Percentiles rank a stretch among this genome's conserved stretches.
These are phyloP conservation scores for Kluyveromyces lactis DNA, from an alignment of 805 yeast genomes.

Conservation along the genomic window DNA sequence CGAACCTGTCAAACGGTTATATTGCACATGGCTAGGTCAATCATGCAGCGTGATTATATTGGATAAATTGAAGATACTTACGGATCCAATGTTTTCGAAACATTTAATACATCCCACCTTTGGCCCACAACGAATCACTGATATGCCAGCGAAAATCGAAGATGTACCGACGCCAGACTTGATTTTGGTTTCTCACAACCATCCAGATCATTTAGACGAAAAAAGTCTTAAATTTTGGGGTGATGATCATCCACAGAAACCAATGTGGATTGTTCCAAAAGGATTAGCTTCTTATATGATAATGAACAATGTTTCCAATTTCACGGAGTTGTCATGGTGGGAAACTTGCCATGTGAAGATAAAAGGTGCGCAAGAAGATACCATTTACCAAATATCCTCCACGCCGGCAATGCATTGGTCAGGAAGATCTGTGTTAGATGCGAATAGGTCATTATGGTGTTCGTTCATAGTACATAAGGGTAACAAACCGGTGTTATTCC, in stretches of 20 bases:
- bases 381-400: constrained; percentile 71
- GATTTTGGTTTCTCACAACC: constrained; percentile 83
- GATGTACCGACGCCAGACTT: constrained; percentile 63
- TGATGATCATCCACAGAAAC: constrained; percentile 12
- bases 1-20: constrained; percentile 5
- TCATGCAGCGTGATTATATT: constrained; percentile 72
- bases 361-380: constrained; percentile 23
- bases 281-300: constrained; percentile 61
- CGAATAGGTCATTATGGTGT: constrained; percentile 82
- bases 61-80: constrained; percentile 62
- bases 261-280: constrained; percentile 81
- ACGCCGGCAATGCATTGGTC: constrained; percentile 98
- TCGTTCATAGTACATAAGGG: constrained; percentile 66
- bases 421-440: constrained; percentile 72
- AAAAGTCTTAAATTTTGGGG: constrained; percentile 39
- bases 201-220: constrained; percentile 87
- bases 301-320: constrained; percentile 49
- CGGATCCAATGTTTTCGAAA: constrained; percentile 77
- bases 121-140: constrained; percentile 81
- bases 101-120: constrained; percentile 50
- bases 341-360: constrained; percentile 41
- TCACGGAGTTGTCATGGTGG: constrained; percentile 92
- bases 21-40: constrained; percentile 87
- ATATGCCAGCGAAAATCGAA: constrained; percentile 58
- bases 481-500: constrained; percentile 68